phyloP scores from a whole-genome alignment of 257 asterid species.

The Fraxinus anomala region DNA sequence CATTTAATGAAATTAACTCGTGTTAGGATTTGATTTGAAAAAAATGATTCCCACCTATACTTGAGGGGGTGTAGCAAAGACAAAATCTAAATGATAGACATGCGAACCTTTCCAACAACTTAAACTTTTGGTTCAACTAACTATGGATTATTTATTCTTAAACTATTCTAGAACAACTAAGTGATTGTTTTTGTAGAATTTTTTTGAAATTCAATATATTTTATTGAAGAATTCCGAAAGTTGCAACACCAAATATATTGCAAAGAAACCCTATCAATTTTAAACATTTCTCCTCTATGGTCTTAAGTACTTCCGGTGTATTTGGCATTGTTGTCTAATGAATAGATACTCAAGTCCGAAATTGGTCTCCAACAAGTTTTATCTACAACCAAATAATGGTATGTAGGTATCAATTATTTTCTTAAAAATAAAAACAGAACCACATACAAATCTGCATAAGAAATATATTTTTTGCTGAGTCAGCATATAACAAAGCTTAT shows the following conservation, averaged over 20 bases:
- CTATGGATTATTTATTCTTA: neutral
- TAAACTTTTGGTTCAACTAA: neutral
- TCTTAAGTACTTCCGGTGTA: neutral
- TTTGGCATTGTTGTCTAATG: neutral
- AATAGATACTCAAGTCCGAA: neutral
- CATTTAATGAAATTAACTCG: neutral
- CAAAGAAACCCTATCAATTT: neutral
- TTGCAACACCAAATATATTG: neutral
- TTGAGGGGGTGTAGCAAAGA: neutral
- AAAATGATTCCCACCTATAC: neutral
- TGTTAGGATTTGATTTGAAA: neutral
- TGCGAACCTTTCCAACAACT: neutral
- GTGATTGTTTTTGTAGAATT: neutral
- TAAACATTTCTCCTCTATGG: neutral
- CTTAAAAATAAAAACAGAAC: too few species aligned
- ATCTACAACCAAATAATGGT: neutral
- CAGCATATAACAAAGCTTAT: too few species aligned
- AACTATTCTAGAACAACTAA: neutral
- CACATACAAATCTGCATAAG: neutral
- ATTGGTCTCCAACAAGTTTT: neutral
- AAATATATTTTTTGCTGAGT: too few species aligned
- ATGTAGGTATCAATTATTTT: too few species aligned
- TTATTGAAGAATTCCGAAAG: neutral
- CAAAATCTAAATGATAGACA: neutral
- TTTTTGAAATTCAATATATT: neutral